Base-by-base conservation (phyloP, 495 filamentous ascomycete genomes). In the Xylaria telfairii region DNA sequence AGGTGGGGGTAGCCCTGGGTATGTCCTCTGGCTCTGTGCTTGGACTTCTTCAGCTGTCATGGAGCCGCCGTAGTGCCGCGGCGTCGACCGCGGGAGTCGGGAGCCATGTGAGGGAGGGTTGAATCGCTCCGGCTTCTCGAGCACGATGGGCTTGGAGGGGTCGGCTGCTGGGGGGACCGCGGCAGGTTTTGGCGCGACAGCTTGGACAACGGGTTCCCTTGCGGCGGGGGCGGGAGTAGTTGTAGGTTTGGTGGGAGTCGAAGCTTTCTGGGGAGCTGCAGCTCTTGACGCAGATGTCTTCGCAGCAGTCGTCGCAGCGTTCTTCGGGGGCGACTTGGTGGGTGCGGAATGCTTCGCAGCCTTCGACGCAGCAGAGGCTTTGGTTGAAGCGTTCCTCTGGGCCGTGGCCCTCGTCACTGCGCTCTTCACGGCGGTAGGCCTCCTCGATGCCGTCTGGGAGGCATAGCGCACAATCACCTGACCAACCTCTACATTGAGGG, bases 31-130 rank as follows among this genome's bases (percentile, higher is more conserved):
- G 70, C 82, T 83, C 81, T 92, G 91, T 67, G 84, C 86, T 57
- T 86, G 80, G 46, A 82, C 81, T 77, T 96, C 89, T 46, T 86
- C 81, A 28, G 83, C 82, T 24, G 85, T 86, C 46, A 91, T 79
- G 13, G 83, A 73, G 13, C 91, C 91, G 42, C 94, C 94, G 49
- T 91, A 90, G 81, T 95, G 94, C 54, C 81, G 77, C 28, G 83
- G 82, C 5, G 69, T 71, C 7, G 70, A 74, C 32, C 71, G 68
- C 28, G 84, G 79, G 72, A 90, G 84, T 1, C 90, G 87, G 32
- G 89, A 80, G 34, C 88, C 88, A 79, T 97, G 94, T 0, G 94
- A 97, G 0, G 94, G 94, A 0, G 94, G 94, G 61, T 90, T 91
- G 83, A 96, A 97, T 71, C 90, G 90, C 71, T 91, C 87, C 4